phyloP scores from a whole-genome alignment of 352 stramenopile species.

The Globisporangium cystogenes region DNA sequence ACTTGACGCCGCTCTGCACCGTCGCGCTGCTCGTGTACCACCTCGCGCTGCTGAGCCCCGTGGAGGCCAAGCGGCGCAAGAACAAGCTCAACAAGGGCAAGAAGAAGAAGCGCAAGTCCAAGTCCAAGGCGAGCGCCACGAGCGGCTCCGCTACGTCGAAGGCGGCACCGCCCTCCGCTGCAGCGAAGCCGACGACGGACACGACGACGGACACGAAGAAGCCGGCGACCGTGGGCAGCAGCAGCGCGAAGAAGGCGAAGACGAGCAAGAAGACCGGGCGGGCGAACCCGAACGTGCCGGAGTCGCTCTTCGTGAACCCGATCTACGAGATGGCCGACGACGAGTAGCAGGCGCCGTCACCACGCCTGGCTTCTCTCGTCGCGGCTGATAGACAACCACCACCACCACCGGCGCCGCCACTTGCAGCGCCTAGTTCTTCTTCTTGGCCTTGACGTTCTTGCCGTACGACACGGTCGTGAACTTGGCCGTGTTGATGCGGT shows the following conservation, averaged over 20 bases:
- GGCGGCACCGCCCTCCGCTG: background rate
- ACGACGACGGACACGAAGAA: background rate
- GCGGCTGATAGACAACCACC: background rate
- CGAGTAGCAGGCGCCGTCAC: too few relatives aligned
- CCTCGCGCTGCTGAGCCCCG: constrained; percentile 33
- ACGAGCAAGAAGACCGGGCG: constrained; percentile 15
- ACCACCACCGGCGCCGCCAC: background rate
- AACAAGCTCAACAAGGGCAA: constrained; percentile 42
- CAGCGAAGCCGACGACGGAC: background rate
- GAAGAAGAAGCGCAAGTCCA: constrained; percentile 53
- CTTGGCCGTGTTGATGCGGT: constrained; percentile 59
- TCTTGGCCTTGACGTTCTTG: constrained; percentile 80
- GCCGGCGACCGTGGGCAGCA: background rate
- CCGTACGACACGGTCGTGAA: constrained; percentile 65
- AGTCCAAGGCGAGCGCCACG: constrained; percentile 13
- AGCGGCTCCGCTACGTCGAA: constrained; percentile 5
- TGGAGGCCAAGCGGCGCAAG: constrained; percentile 49
- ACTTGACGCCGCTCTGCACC: constrained; percentile 35
- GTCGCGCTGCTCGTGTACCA: constrained; percentile 50
- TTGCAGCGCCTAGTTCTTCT: constrained; percentile 30
- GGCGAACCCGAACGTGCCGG: constrained; percentile 12
- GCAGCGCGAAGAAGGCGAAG: constrained; percentile 7
- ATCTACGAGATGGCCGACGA: constrained; percentile 17
- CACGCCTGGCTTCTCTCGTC: too few relatives aligned
- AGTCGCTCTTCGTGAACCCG: constrained; percentile 16